phyloP scores from a whole-genome alignment of 2,329 filamentous ascomycete genomes.

The Ilyonectria destructans region DNA sequence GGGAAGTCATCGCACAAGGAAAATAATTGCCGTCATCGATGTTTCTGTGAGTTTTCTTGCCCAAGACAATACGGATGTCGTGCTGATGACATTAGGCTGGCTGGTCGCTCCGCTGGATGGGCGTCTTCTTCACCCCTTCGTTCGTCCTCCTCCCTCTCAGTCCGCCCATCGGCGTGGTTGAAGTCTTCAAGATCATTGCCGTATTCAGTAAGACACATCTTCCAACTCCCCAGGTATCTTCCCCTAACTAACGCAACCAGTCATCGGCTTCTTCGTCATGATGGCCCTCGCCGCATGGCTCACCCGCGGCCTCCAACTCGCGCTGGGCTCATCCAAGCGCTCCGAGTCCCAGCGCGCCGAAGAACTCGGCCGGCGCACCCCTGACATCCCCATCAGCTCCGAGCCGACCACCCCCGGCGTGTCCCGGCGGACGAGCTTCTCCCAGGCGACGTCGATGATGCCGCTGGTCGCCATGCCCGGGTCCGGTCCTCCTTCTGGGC shows the following conservation, averaged over 20 bases:
- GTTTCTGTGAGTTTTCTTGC: slow-evolving; percentile 62
- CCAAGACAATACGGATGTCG: neutral
- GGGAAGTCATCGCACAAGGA: slow-evolving; percentile 65
- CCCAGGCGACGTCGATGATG: slow-evolving; percentile 45
- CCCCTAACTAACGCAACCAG: slow-evolving; percentile 51
- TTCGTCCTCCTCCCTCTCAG: slow-evolving; percentile 74
- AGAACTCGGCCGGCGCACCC: slow-evolving; percentile 57
- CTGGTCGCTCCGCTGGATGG: slow-evolving; percentile 73
- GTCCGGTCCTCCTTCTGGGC: slow-evolving; percentile 41
- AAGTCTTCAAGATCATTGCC: slow-evolving; percentile 73
- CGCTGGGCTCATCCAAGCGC: slow-evolving; percentile 68
- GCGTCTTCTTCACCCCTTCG: slow-evolving; percentile 72
- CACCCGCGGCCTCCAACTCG: slow-evolving; percentile 67
- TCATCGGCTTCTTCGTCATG: slow-evolving; percentile 70
- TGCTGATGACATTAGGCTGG: slow-evolving; percentile 61
- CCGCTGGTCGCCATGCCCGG: slow-evolving; percentile 37
- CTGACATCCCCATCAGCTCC: slow-evolving; percentile 63
- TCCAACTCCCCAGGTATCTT: neutral
- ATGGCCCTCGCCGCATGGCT: slow-evolving; percentile 69
- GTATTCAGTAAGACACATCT: slow-evolving; percentile 66
- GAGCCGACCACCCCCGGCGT: slow-evolving; percentile 47
- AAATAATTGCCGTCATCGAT: slow-evolving; percentile 66
- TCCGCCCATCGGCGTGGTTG: slow-evolving; percentile 66
- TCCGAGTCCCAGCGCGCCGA: slow-evolving; percentile 67
- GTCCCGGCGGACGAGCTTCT: slow-evolving; percentile 46